Base-by-base conservation (phyloP, 1,139 yeast genomes). In the Kodamaea anthophila region DNA sequence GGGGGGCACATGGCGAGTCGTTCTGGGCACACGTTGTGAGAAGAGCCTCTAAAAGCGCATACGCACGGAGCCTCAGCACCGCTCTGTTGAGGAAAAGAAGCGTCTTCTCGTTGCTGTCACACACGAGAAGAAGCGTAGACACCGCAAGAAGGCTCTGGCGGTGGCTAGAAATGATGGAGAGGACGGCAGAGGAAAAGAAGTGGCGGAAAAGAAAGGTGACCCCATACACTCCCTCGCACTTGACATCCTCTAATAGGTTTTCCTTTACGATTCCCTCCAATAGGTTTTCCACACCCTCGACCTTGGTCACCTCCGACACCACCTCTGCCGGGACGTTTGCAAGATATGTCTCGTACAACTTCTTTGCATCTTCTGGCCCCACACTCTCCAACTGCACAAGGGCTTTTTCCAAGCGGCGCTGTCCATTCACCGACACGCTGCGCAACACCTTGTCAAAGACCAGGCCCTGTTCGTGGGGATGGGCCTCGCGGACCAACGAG, bases 121-220 rank as follows among this genome's bases (percentile, higher is more conserved):
- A 55, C 1, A 67, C 56, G 15, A 65, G 38, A 19, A 67, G 42
- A 19, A 69, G 42, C 13, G 66, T 43, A 13, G 58, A 38, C 30
- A 58, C 43, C 29, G 47, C 52, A 16, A 49, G 31, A 29, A 58
- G 44, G 12, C 55, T 39, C 5, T 33, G 40, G 23, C 50, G 54
- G 36, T 62, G 68, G 5, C 36, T 38, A 7, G 37, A 34, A 24
- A 51, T 51, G 25, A 61, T 58, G 9, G 8, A 6, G n/a, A n/a
- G n/a, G n/a, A n/a, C n/a, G n/a, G n/a, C n/a, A n/a, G n/a, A n/a
- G n/a, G n/a, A n/a, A n/a, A n/a, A n/a, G n/a, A n/a, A n/a, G 18
- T 43, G 41, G 30, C 51, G 53, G 34, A 61, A 53, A 3, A 43
- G 39, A 15, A 57, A 43, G 11, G 41, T 9, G 20, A 13, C 4